Evolutionary conservation across 768 basidiomycete genomes (phyloP).

Genomic region (Tephrocybe sp.): DNA sequence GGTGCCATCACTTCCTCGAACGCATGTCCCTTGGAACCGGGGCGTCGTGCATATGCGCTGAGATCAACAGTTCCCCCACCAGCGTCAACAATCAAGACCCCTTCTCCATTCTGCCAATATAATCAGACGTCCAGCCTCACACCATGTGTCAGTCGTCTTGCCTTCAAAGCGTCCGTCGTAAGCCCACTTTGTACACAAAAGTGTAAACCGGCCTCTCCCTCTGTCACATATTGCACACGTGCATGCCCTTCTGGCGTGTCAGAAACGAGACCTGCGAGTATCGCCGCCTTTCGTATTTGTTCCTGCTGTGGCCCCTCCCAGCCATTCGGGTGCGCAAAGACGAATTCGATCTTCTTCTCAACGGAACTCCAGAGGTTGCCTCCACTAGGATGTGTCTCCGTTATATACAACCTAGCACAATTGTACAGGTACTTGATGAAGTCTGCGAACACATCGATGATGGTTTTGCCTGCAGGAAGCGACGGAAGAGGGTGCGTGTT

Average conservation of each 20-base stretch:
- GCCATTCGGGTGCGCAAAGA: conserved; percentile 57
- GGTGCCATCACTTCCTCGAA: conserved; percentile 50
- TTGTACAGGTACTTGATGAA: conserved; percentile 47
- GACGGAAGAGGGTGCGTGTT: too few species aligned
- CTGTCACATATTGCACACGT: conserved; percentile 56
- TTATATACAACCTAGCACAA: conserved; percentile 42
- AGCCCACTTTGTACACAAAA: conserved; percentile 47
- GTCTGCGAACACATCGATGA: conserved; percentile 46
- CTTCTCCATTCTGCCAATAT: conserved; percentile 35
- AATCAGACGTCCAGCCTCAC: background rate
- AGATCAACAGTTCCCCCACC: conserved; percentile 65
- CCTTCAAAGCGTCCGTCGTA: conserved; percentile 33
- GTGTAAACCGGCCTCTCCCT: conserved; percentile 64
- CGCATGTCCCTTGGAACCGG: conserved; percentile 17
- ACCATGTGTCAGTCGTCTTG: conserved; percentile 10
- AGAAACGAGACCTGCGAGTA: conserved; percentile 48
- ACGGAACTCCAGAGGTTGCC: conserved; percentile 39
- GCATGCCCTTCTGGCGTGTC: conserved; percentile 35
- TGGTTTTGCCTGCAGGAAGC: conserved; percentile 43
- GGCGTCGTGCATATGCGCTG: conserved; percentile 43
- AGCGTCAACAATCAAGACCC: conserved; percentile 55
- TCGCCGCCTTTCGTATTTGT: conserved; percentile 52
- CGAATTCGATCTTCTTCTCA: conserved; percentile 38
- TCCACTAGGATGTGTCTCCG: conserved; percentile 45
- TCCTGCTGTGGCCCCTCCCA: conserved; percentile 61